These are phyloP conservation scores for Apiotrichum montevideense DNA, from an alignment of 1,284 basidiomycete genomes.

Conservation along the genomic window DNA sequence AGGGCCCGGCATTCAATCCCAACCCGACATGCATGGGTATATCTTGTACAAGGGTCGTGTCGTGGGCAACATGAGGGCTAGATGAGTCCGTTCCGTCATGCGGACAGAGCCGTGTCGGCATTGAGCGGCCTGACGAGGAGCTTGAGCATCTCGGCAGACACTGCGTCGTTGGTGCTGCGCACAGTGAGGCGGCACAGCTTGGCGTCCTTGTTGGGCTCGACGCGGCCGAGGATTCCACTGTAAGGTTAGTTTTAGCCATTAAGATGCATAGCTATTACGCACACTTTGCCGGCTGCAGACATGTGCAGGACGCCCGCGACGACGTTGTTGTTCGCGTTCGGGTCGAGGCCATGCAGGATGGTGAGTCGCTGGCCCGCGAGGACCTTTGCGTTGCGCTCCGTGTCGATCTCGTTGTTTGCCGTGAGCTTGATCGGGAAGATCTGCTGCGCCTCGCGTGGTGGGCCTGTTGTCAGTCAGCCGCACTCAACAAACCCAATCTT, in stretches of 20 bases:
- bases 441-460: conserved; percentile 82
- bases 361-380: conserved; percentile 71
- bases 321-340: conserved; percentile 71
- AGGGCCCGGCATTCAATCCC: background rate
- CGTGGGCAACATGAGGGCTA: background rate
- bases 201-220: conserved; percentile 92
- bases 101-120: conserved; percentile 26
- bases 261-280: conserved; percentile 10
- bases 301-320: conserved; percentile 89
- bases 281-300: conserved; percentile 76
- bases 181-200: conserved; percentile 92
- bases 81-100: background rate
- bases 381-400: conserved; percentile 64
- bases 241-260: background rate
- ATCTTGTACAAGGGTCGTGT: background rate
- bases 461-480: conserved; percentile 31
- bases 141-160: conserved; percentile 72
- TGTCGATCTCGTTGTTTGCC: conserved; percentile 64
- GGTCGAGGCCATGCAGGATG: conserved; percentile 72
- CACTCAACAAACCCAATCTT: background rate
- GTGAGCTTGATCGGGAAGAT: conserved; percentile 76
- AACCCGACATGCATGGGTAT: conserved; percentile 3
- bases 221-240: conserved; percentile 74
- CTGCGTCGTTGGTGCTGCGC: conserved; percentile 88
- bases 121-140: conserved; percentile 41